Evolutionary conservation across 1,284 basidiomycete species (phyloP).

Genomic region (Xerocomus amazonicus): DNA sequence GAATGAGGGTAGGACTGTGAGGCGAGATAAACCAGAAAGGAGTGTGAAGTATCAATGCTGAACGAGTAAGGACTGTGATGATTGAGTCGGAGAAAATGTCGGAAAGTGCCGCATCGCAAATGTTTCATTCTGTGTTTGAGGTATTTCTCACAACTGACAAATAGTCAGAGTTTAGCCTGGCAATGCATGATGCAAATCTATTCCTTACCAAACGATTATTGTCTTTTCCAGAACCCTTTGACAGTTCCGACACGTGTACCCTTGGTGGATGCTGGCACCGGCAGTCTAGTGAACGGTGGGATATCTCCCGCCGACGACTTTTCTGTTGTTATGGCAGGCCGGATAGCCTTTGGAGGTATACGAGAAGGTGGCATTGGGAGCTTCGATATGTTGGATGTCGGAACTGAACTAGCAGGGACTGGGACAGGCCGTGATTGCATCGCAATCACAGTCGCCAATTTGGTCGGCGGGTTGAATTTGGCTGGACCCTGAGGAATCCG

Average conservation of each 20-base stretch:
- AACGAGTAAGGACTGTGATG: constrained; percentile 21
- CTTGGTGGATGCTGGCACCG: constrained; percentile 26
- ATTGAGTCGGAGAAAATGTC: neutral
- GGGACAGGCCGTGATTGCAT: constrained; percentile 20
- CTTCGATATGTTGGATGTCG: constrained; percentile 13
- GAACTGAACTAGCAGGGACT: neutral
- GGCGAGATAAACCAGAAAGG: constrained; percentile 2
- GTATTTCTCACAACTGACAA: constrained; percentile 2
- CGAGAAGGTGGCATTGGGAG: constrained; percentile 22
- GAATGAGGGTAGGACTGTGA: constrained; percentile 5
- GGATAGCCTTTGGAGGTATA: constrained; percentile 10
- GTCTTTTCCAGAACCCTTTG: constrained; percentile 33
- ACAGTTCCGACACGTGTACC: constrained; percentile 24
- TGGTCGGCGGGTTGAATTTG: constrained; percentile 30
- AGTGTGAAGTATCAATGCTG: constrained; percentile 4
- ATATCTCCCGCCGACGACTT: constrained; percentile 5
- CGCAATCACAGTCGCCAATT: constrained; percentile 30
- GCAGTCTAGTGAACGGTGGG: constrained; percentile 19
- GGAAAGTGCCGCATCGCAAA: constrained; percentile 2
- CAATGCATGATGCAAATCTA: constrained; percentile 2
- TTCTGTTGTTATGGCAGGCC: neutral
- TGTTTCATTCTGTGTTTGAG: constrained; percentile 6
- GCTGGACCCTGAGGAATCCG: constrained; percentile 26
- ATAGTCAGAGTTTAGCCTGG: neutral
- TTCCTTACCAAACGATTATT: constrained; percentile 9